These are phyloP conservation scores for Metschnikowia chrysomelidarum DNA, from an alignment of 805 yeast genomes.

Conservation along the genomic window DNA sequence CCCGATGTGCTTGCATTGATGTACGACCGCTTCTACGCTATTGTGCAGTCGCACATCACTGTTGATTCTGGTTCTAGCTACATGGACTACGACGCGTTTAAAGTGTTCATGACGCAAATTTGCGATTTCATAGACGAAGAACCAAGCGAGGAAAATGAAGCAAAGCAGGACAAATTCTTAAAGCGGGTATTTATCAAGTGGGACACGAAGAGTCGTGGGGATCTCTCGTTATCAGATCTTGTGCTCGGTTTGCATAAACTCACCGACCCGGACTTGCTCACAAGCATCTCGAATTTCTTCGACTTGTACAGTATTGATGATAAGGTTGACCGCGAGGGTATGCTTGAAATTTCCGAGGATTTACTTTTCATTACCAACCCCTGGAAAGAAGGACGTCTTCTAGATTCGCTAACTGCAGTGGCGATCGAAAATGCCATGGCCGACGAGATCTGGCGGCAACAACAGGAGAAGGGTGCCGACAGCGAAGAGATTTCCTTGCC, in stretches of 20 bases:
- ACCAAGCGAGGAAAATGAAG: constrained; percentile 25
- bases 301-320: constrained; percentile 58
- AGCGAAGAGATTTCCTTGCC: constrained; percentile 46
- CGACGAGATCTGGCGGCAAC: constrained; percentile 51
- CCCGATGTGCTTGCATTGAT: constrained; percentile 62
- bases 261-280: constrained; percentile 72
- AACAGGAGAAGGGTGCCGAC: constrained; percentile 29
- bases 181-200: constrained; percentile 65
- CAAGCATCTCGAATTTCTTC: constrained; percentile 74
- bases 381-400: constrained; percentile 68
- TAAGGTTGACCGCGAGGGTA: constrained; percentile 70
- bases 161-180: constrained; percentile 47
- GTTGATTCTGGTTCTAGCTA: constrained; percentile 52
- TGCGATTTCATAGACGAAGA: constrained; percentile 67
- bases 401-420: constrained; percentile 63
- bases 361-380: constrained; percentile 78
- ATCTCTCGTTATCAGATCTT: constrained; percentile 65
- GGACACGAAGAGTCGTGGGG: constrained; percentile 57
- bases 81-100: constrained; percentile 73
- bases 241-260: constrained; percentile 71
- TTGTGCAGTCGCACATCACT: constrained; percentile 62
- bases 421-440: constrained; percentile 68
- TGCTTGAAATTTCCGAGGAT: constrained; percentile 85
- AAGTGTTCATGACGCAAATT: constrained; percentile 70
- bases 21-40: constrained; percentile 81